These are phyloP conservation scores for Amphichorda felina DNA, from an alignment of 2,329 filamentous ascomycete genomes.

Conservation along the genomic window DNA sequence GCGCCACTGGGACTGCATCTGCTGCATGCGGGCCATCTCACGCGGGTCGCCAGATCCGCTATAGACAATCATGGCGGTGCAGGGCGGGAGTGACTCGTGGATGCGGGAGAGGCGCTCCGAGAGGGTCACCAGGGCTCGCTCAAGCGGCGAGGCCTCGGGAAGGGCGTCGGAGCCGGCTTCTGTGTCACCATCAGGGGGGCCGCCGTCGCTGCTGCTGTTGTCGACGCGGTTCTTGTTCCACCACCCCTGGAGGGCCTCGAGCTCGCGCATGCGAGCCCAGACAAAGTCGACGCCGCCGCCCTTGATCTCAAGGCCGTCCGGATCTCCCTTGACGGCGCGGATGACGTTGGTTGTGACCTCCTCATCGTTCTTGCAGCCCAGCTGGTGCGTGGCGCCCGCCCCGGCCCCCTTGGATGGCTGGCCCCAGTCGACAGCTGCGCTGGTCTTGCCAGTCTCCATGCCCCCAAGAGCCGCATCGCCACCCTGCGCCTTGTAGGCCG, in stretches of 20 bases:
- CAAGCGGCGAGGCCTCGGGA: slow-evolving; percentile 21
- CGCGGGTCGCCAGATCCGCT: slow-evolving; percentile 58
- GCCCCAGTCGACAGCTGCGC: slow-evolving; percentile 82
- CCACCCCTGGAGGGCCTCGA: slow-evolving; percentile 55
- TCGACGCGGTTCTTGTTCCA: slow-evolving; percentile 47
- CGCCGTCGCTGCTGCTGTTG: slow-evolving; percentile 19
- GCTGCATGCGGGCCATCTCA: slow-evolving; percentile 50
- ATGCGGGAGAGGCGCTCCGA: slow-evolving; percentile 40
- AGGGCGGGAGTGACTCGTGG: slow-evolving; percentile 46
- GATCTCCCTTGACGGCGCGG: slow-evolving; percentile 47
- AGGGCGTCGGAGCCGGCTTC: slow-evolving; percentile 2
- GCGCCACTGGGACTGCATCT: slow-evolving; percentile 47
- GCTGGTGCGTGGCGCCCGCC: slow-evolving; percentile 40
- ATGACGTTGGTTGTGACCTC: slow-evolving; percentile 43
- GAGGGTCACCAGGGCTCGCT: slow-evolving; percentile 32
- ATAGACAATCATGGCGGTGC: slow-evolving; percentile 53
- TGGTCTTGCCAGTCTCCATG: slow-evolving; percentile 44
- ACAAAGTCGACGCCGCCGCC: slow-evolving; percentile 54
- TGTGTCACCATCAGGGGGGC: slow-evolving; percentile 14
- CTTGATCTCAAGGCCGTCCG: slow-evolving; percentile 42
- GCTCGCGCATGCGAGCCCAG: slow-evolving; percentile 53
- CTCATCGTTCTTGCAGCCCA: slow-evolving; percentile 47
- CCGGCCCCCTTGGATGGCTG: slow-evolving; percentile 53
- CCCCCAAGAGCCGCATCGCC: slow-evolving; percentile 45
- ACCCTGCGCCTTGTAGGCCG: slow-evolving; percentile 48